phyloP scores from a whole-genome alignment of 305 asterid genomes.

The Solanum hybrid region DNA sequence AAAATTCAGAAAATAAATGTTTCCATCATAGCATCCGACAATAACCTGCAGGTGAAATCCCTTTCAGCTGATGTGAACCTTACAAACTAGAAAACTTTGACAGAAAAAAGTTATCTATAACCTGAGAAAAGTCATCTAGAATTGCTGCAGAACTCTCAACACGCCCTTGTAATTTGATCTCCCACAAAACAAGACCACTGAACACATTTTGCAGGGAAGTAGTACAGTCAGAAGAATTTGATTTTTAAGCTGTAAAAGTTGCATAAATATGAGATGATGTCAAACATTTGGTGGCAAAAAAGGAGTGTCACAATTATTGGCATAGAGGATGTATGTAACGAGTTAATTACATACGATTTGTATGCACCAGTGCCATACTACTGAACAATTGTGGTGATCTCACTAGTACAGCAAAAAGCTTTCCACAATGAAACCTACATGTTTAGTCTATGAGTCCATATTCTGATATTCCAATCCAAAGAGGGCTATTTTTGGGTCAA shows the following conservation, averaged over 20 bases:
- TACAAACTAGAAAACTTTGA: not conserved
- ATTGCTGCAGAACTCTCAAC: constrained; percentile 87
- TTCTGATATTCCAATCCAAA: not conserved
- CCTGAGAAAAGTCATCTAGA: constrained; percentile 78
- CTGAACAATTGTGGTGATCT: not conserved
- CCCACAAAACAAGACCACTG: constrained; percentile 78
- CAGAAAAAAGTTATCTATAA: constrained; percentile 16
- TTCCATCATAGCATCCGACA: constrained; percentile 84
- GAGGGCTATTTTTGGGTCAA: not conserved
- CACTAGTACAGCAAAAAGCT: not conserved
- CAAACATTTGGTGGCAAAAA: not conserved
- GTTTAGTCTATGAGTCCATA: not conserved
- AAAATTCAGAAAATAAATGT: constrained; percentile 63
- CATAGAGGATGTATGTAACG: not conserved
- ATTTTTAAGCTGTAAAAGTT: not conserved
- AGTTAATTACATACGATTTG: not conserved
- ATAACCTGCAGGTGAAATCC: constrained; percentile 46
- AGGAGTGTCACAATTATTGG: not conserved
- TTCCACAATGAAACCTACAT: not conserved
- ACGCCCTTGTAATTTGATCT: constrained; percentile 65
- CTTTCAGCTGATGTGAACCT: constrained; percentile 10
- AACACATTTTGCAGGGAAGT: constrained; percentile 11
- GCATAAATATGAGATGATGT: not conserved
- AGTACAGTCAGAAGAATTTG: not conserved
- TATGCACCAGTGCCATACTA: not conserved